Base-by-base conservation (phyloP, 139 green algal genomes). In the Chlorella sp. region DNA sequence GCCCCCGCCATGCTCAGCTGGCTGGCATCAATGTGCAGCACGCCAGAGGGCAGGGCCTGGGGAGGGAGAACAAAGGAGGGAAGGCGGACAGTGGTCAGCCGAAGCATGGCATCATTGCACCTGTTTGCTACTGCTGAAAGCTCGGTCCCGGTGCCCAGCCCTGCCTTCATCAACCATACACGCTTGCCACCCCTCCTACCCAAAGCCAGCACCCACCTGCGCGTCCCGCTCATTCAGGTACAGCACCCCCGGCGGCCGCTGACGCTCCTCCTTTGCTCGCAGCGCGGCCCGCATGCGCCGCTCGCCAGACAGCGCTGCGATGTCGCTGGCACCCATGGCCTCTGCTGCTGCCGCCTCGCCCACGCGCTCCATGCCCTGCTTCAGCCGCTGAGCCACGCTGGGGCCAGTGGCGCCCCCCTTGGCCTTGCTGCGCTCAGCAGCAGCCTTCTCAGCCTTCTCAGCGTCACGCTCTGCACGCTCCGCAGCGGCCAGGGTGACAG, bases 11-110 rank as follows among this genome's bases (percentile, higher is more conserved):
- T 23, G 51, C 51, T 60, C 12, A 60, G 51, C 51, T 21, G 11
- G 51, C 51, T 60, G 51, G 51, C 51, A 15, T 60, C 51, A 21
- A 82, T 82, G 76, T 82, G 76, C 57, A 82, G 76, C 56, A 82
- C 76, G 76, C 76, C 76, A 36, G 34, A 60, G 60, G 76, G 76
- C 4, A 26, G 56, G 30, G 21, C 32, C 74, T 81, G 56, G 6
- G 32, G 68, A 47, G 11, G 30, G 11, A 32, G 62, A 7, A 68
- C 2, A 11, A 56, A 74, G 68, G 3, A 74, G 34, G 60, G 25
- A n/a, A 67, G 60, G 60, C 1, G 60, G 9, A 4, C 60, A 67
- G n/a, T n/a, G 1, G 60, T 32, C 20, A 1, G 60, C 60, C 16
- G 17, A 32, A n/a, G 25, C n/a, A n/a, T n/a, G n/a, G n/a, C n/a